Conservation (phyloP, 2,329 filamentous ascomycete genomes). For the Talaromyces verruculosus region DNA sequence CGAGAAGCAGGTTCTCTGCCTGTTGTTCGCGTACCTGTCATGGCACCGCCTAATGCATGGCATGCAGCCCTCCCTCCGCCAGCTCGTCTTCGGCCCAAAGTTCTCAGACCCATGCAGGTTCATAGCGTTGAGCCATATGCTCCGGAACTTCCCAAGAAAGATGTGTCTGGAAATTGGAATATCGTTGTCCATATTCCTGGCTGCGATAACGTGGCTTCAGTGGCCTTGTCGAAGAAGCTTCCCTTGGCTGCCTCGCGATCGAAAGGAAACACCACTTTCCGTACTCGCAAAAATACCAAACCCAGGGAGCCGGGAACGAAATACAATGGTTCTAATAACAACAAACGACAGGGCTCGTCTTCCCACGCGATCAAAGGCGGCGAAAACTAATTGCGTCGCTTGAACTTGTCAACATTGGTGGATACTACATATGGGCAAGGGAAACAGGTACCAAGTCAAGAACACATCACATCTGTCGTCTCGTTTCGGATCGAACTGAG, state of each 20-base stretch:
- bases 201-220: conserved; percentile 42
- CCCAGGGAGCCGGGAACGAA: conserved; percentile 31
- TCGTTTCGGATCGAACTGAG: background rate
- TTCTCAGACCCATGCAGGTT: conserved; percentile 56
- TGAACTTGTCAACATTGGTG: background rate
- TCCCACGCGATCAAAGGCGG: conserved; percentile 25
- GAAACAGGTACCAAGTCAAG: background rate
- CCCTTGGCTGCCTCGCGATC: conserved; percentile 28
- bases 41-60: conserved; percentile 64
- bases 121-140: conserved; percentile 49
- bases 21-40: conserved; percentile 64
- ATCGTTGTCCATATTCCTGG: conserved; percentile 52
- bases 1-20: conserved; percentile 79
- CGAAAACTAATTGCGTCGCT: conserved; percentile 14
- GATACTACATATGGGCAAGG: background rate
- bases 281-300: conserved; percentile 34
- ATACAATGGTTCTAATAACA: conserved; percentile 20
- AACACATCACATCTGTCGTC: conserved; percentile 2
- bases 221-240: conserved; percentile 41
- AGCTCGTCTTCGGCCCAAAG: conserved; percentile 43
- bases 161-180: conserved; percentile 37
- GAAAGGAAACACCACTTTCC: conserved; percentile 32
- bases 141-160: conserved; percentile 42
- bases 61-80: conserved; percentile 51
- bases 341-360: conserved; percentile 32